Base-by-base conservation (phyloP, 345 rosid species). In the Linum lewisii region DNA sequence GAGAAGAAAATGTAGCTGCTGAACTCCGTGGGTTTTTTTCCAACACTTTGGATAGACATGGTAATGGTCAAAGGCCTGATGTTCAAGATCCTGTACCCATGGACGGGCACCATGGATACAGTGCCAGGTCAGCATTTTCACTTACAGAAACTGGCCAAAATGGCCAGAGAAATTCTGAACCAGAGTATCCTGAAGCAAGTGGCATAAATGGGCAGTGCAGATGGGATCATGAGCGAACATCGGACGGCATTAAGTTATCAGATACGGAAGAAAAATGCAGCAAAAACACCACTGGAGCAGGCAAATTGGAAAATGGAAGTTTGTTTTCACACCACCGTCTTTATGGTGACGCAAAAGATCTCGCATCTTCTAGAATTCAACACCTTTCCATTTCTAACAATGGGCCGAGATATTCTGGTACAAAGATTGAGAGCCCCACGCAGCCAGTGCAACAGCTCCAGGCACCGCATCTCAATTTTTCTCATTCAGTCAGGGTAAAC, bases 11-110 rank as follows among this genome's bases (percentile, higher is more conserved):
- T 55, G 59, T 55, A 10, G 34, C 59, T 55, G 36, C 14, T 55
- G 59, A 55, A 19, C 59, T 55, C 36, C 16, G 36, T 2, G 26
- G 26, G 18, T 55, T 55, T 26, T 55, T 29, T 42, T 54, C 84
- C 1, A 87, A 84, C 75, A 82, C 88, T 58, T 75, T 83, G 65
- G 83, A 80, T 69, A 73, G 86, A 70, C 95, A 84, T 82, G 85
- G 86, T 65, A 84, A 80, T 69, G 95, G 81, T 47, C 79, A 76
- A 78, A 76, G 93, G 73, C 97, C 92, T 51, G 97, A 87, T 72
- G 88, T 84, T 72, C 86, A 75, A 74, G 88, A 81, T 68, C 68
- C 61, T 63, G 58, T 60, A 53, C 83, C 82, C 19, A 21, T 61
- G 42, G 70, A 70, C 66, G 73, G 83, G 70, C 71, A 68, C 62